A percentile compares a stretch with the other conserved stretches of the same genome.
phyloP scores from a whole-genome alignment of 768 basidiomycete genomes.

The Cystobasidiopsis lactophilus region DNA sequence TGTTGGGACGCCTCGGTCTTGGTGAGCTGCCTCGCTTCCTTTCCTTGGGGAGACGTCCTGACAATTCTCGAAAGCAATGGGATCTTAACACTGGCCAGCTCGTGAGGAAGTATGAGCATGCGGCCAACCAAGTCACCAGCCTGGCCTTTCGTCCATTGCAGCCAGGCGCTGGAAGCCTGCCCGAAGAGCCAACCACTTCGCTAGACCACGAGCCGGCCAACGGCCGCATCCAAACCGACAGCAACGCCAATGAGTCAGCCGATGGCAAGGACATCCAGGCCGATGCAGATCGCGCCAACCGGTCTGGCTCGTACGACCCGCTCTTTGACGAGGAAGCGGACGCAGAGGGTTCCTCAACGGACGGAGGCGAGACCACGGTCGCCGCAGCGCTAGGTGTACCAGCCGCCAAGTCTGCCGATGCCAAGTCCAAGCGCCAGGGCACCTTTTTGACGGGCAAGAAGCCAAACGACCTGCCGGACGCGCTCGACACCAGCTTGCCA shows the following conservation, averaged over 20 bases:
- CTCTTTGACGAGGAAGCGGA: slow-evolving; percentile 70
- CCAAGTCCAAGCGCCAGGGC: too few relatives aligned
- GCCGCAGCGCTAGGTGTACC: slow-evolving; percentile 10
- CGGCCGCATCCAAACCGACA: background rate
- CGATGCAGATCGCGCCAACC: slow-evolving; percentile 57
- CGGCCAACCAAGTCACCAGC: slow-evolving; percentile 63
- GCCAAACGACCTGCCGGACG: slow-evolving; percentile 3
- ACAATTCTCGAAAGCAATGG: slow-evolving; percentile 54
- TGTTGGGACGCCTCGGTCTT: slow-evolving; percentile 51
- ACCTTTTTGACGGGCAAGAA: too few relatives aligned
- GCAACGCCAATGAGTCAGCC: background rate
- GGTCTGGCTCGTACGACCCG: slow-evolving; percentile 65
- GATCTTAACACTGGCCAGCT: slow-evolving; percentile 76
- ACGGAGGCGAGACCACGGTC: slow-evolving; percentile 27
- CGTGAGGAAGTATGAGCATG: slow-evolving; percentile 52
- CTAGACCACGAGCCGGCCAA: background rate
- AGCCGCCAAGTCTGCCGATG: slow-evolving; percentile 7
- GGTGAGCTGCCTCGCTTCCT: background rate
- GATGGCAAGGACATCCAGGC: slow-evolving; percentile 29
- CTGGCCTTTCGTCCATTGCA: slow-evolving; percentile 46
- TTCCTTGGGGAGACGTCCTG: background rate
- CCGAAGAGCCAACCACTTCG: background rate
- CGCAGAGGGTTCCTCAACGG: slow-evolving; percentile 19
- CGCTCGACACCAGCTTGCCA: slow-evolving; percentile 13
- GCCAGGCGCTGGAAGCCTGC: background rate